Percentiles rank a stretch among this genome's conserved stretches.
Evolutionary conservation across 352 stramenopile species (phyloP).

Genomic region (Phytophthora pisi): DNA sequence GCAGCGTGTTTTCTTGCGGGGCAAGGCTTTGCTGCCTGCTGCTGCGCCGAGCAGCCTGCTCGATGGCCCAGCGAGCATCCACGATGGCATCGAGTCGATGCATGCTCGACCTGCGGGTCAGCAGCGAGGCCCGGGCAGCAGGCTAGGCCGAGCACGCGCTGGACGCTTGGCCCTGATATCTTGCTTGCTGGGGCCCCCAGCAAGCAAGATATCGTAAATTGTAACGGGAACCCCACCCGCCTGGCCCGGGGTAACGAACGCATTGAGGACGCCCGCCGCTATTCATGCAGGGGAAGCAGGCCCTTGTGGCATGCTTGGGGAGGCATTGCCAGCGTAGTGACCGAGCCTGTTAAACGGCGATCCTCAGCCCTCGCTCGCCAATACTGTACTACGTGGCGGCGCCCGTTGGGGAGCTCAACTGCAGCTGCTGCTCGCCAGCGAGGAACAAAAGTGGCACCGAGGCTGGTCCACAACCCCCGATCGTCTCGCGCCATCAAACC

Average conservation of each 20-base stretch:
- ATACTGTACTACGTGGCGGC: slow-evolving; percentile 2
- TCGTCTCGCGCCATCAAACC: slow-evolving; percentile 5
- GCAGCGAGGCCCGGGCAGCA: background rate
- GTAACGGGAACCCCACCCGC: slow-evolving; percentile 16
- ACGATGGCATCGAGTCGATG: background rate
- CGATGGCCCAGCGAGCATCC: background rate
- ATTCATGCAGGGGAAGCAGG: background rate
- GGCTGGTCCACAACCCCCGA: background rate
- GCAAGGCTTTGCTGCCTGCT: background rate
- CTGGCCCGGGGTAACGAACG: background rate
- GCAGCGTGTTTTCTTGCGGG: background rate
- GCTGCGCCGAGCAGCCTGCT: background rate
- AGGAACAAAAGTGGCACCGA: slow-evolving; percentile 26
- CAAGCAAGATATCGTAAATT: too few species aligned
- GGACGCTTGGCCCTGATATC: slow-evolving; percentile 1
- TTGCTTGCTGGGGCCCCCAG: background rate
- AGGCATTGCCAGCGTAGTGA: background rate
- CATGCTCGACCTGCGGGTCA: background rate
- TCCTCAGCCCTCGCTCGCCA: background rate
- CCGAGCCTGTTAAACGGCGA: background rate
- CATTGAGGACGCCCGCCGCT: background rate
- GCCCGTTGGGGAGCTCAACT: slow-evolving; percentile 20
- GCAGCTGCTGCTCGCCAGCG: slow-evolving; percentile 28
- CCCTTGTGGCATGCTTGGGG: too few species aligned
- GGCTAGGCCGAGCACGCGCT: background rate